Conservation (phyloP, 345 rosid genomes). For the Aquilaria yunnanensis region DNA sequence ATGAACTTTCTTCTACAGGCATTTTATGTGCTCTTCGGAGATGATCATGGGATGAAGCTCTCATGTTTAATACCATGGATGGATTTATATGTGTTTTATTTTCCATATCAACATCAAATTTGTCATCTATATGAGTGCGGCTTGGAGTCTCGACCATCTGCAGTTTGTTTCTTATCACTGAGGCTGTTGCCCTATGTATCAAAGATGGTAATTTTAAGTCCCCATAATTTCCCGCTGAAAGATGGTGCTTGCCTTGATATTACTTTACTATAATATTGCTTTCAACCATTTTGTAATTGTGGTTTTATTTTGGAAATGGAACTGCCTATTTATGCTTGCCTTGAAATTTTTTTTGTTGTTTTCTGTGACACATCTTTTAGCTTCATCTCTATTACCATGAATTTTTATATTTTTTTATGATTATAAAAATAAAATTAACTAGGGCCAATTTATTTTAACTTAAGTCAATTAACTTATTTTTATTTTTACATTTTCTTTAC, state of each 20-base stretch:
- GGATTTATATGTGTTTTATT: slow-evolving; percentile 54
- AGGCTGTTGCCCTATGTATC: slow-evolving; percentile 43
- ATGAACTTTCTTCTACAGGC: slow-evolving; percentile 34
- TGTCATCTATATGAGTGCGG: slow-evolving; percentile 74
- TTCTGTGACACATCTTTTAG: too few species aligned
- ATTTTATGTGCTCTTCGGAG: slow-evolving; percentile 39
- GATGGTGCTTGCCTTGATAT: not conserved
- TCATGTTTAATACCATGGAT: slow-evolving; percentile 45
- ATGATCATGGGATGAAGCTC: slow-evolving; percentile 45
- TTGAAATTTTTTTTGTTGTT: too few species aligned
- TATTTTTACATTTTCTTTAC: too few species aligned
- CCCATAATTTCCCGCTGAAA: too few species aligned
- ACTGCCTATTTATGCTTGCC: not conserved
- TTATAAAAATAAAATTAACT: too few species aligned
- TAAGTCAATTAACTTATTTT: too few species aligned
- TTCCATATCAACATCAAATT: slow-evolving; percentile 67
- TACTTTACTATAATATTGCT: not conserved
- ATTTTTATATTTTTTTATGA: too few species aligned
- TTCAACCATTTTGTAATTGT: not conserved
- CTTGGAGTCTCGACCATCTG: slow-evolving; percentile 70
- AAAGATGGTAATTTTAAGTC: slow-evolving; percentile 42
- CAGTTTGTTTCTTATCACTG: slow-evolving; percentile 44
- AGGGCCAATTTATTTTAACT: too few species aligned
- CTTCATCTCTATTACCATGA: too few species aligned
- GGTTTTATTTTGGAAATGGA: too few species aligned